phyloP scores from a whole-genome alignment of 2,329 filamentous ascomycete species.

The Ceratocystiopsis sp. region DNA sequence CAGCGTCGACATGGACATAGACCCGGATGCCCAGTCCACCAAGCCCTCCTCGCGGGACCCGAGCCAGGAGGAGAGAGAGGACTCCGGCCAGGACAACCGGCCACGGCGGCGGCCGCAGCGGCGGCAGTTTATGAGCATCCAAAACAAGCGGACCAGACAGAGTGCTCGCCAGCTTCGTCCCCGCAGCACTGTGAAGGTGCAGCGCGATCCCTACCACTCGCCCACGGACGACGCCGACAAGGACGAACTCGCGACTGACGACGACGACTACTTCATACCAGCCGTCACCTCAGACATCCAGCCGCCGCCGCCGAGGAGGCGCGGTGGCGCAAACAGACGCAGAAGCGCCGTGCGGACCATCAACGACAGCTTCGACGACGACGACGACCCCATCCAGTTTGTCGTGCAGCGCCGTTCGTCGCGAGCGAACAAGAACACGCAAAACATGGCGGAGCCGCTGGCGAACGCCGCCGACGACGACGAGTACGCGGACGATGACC shows the following conservation, averaged over 20 bases:
- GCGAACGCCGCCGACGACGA: constrained; percentile 37
- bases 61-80: too few species aligned
- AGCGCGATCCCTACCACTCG: too few species aligned
- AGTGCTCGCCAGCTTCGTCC: too few species aligned
- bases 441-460: constrained; percentile 32
- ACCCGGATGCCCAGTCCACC: too few species aligned
- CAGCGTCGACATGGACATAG: too few species aligned
- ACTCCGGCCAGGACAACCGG: too few species aligned
- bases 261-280: constrained; percentile 13
- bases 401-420: constrained; percentile 35
- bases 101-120: too few species aligned
- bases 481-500: constrained; percentile 23
- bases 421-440: constrained; percentile 25
- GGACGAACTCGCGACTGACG: constrained; percentile 16
- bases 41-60: too few species aligned
- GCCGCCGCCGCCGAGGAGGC: not conserved
- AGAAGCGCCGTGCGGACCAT: not conserved
- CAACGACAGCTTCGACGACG: not conserved
- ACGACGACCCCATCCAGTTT: constrained; percentile 24
- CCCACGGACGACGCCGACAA: constrained; percentile 8
- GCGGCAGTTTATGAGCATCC: too few species aligned
- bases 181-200: too few species aligned
- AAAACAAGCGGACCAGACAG: too few species aligned
- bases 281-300: constrained; percentile 14
- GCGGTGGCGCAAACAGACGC: too few species aligned